Evolutionary conservation across 225 moss, liverwort and hornwort genomes (phyloP), one percentile per base, ranked within the genome.

Genomic region (Ulota crispa): DNA sequence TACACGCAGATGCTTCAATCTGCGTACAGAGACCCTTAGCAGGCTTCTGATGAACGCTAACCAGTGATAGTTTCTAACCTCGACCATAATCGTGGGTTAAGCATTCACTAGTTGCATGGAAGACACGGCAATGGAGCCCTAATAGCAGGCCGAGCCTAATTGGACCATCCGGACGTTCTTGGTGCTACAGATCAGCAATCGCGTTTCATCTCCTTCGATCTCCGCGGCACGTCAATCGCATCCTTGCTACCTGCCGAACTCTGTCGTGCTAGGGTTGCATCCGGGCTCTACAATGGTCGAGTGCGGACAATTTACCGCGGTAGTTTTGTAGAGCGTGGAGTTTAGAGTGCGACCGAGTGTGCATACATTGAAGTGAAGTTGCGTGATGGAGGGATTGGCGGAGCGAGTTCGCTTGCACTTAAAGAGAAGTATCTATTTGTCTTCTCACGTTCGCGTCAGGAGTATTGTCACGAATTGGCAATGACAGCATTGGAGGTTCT

Each of bases 101-200:
- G 68, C 79, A 61, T 79, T 62, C 68, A 75, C 52, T 69, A 74
- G 42, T 74, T 75, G 31, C 75, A 80, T 53, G 19, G 52, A 31
- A 41, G 27, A 37, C 37, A 73, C 23, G 36, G 36, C 36, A 9
- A 31, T 41, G 53, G 80, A 42, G 4, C 66, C 57, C 73, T 23
- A 27, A 72, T 21, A 5, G 64, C n/a, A 42, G 18, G 45, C 3
- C 36, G 27, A 53, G 13, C 68, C 69, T 69, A 80, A 62, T 60
- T 52, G 8, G 16, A 68, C 18, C 45, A 64, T 68, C 39, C 27
- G 54, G 69, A 42, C 2, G 42, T 64, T 72, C 14, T 68, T 23
- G 52, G 13, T 16, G 39, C 24, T 61, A 37, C 76, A 27, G 39
- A 69, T 5, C 28, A 21, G 47, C 53, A 42, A 32, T 9, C 75